phyloP scores from a whole-genome alignment of 768 basidiomycete species.

The Floccularia luteovirens region DNA sequence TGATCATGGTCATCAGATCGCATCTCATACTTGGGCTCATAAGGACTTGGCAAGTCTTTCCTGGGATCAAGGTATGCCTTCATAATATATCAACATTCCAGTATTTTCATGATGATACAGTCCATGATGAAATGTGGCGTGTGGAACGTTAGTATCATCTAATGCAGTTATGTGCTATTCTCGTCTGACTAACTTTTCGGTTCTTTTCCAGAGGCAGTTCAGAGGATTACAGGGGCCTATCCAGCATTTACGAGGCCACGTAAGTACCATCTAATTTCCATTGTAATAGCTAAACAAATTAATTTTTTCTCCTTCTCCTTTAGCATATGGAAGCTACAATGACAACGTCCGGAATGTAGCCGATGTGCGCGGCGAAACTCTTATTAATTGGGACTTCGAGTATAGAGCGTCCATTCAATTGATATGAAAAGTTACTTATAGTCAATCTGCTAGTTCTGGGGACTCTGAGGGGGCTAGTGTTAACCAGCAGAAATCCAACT shows the following conservation, averaged over 20 bases:
- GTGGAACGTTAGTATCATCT: slow-evolving; percentile 18
- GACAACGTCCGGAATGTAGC: slow-evolving; percentile 12
- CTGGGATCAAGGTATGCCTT: slow-evolving; percentile 14
- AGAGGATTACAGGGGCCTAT: slow-evolving; percentile 11
- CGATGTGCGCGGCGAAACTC: slow-evolving; percentile 8
- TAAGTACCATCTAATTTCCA: no score
- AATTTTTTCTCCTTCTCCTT: no score
- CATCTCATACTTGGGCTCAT: slow-evolving; percentile 43
- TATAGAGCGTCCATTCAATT: slow-evolving; percentile 1
- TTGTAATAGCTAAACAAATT: not conserved
- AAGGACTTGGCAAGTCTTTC: slow-evolving; percentile 24
- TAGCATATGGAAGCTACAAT: slow-evolving; percentile 17
- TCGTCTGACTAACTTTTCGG: not conserved
- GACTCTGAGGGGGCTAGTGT: slow-evolving; percentile 17
- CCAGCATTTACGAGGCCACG: slow-evolving; percentile 17
- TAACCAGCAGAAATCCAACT: not conserved
- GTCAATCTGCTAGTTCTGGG: slow-evolving; percentile 12
- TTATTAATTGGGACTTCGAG: slow-evolving; percentile 22
- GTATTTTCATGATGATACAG: slow-evolving; percentile 10
- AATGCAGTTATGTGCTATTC: not conserved
- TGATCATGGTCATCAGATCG: slow-evolving; percentile 34
- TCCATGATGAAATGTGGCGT: slow-evolving; percentile 22
- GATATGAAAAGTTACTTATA: not conserved
- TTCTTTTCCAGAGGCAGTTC: slow-evolving; percentile 23
- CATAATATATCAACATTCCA: not conserved